Percentiles rank a stretch among this genome's conserved stretches.
Evolutionary conservation across 2,329 filamentous ascomycete genomes (phyloP).

Genomic region (Fusarium sp.): DNA sequence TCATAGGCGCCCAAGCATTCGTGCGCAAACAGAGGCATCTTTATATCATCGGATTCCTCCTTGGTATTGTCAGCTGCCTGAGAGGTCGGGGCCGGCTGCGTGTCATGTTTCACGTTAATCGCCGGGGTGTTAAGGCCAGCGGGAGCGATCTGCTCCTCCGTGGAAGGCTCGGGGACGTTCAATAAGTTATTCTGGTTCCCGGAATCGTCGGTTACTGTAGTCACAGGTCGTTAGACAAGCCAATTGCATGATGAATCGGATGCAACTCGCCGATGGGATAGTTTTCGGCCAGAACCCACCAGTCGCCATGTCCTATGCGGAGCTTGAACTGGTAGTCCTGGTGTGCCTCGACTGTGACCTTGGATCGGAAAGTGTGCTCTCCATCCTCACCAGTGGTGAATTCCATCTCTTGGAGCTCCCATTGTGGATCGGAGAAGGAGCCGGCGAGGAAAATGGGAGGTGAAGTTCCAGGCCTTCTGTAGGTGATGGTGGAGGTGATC

Average conservation of each 20-base stretch:
- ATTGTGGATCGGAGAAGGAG: conserved; percentile 74
- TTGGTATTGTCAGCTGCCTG: conserved; percentile 18
- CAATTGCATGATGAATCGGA: neutral
- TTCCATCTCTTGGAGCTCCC: conserved; percentile 76
- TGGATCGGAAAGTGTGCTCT: conserved; percentile 69
- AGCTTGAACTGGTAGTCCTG: conserved; percentile 81
- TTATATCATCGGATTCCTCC: conserved; percentile 35
- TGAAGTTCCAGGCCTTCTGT: conserved; percentile 67
- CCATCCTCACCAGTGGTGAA: conserved; percentile 61
- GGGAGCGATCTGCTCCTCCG: conserved; percentile 24
- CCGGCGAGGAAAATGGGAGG: conserved; percentile 79
- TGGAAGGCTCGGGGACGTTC: conserved; percentile 37
- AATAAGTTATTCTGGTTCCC: conserved; percentile 64
- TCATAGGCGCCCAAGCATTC: conserved; percentile 59
- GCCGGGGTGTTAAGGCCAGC: conserved; percentile 19
- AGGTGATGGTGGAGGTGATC: conserved; percentile 68
- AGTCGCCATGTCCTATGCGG: conserved; percentile 73
- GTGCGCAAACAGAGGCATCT: conserved; percentile 60
- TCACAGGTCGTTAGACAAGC: conserved; percentile 8
- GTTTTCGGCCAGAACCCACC: conserved; percentile 76
- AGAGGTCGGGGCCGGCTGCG: conserved; percentile 2
- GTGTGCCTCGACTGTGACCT: conserved; percentile 65
- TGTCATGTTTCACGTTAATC: conserved; percentile 19
- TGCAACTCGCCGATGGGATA: conserved; percentile 66
- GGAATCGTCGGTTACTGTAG: conserved; percentile 53